Evolutionary conservation across 2,329 filamentous ascomycete genomes (phyloP), one percentile per base, ranked within the genome.

Genomic region (Paraconiothyrium brasiliense): DNA sequence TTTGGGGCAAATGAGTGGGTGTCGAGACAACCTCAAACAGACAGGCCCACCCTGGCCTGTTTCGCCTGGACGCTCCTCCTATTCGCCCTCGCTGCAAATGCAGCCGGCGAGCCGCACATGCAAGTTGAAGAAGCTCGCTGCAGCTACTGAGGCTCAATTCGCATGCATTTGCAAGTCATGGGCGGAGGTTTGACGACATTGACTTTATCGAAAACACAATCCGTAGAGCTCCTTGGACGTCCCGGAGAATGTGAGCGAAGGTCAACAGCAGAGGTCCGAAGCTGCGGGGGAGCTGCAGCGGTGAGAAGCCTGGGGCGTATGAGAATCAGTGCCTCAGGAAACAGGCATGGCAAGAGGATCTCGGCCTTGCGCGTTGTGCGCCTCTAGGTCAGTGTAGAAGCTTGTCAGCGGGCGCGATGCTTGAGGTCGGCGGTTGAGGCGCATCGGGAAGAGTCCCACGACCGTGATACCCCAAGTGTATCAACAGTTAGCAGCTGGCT

Each of bases 401-500:
- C 64, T 67, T 65, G 65, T 63, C 39, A 14, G 52, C n/a, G 52
- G 41, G 54, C 32, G 59, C 55, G 58, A 67, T 64, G 68, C 66
- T 68, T 71, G 67, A 64, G 61, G 67, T 64, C 70, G 63, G 67
- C 65, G 70, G 71, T 70, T 67, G 71, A 64, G 57, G 57, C 50
- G 64, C 57, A 65, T 68, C 69, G 68, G 71, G 66, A 50, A 60
- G 35, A 64, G 73, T 60, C 70, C 72, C 72, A 71, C 72, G 72
- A 62, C 61, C 59, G 62, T 76, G 66, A 74, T 65, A 78, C 76
- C 70, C 62, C 55, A 61, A 54, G 60, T 67, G 73, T 76, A 67
- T 76, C 70, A 74, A 68, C 58, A 59, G 52, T 62, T 67, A 57
- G 60, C 65, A 61, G 63, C 62, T 66, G 67, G 69, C 65, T 76